These are phyloP conservation scores for Malassezia furfur DNA, from an alignment of 1,284 basidiomycete genomes.

Conservation along the genomic window DNA sequence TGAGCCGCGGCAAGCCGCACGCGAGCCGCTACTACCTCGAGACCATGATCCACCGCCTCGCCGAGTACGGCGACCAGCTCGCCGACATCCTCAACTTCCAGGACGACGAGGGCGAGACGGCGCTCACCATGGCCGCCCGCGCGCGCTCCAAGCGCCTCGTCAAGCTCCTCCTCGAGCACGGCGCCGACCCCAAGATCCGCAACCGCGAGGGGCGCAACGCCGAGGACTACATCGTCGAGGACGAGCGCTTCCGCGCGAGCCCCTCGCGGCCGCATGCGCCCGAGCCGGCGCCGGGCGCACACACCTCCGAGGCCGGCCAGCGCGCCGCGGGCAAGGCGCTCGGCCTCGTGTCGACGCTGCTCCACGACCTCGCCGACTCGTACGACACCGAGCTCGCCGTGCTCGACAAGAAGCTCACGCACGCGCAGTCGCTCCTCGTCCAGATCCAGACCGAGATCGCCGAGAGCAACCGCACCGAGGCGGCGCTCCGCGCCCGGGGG, in stretches of 20 bases:
- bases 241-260: slow-evolving; percentile 89
- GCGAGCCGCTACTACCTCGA: slow-evolving; percentile 99
- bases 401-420: slow-evolving; percentile 81
- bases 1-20: slow-evolving; percentile 94
- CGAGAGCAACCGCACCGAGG: slow-evolving; percentile 69
- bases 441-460: slow-evolving; percentile 86
- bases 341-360: slow-evolving; percentile 72
- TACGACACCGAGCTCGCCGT: slow-evolving; percentile 86
- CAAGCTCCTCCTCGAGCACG: slow-evolving; percentile 88
- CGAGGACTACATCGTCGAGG: slow-evolving; percentile 97
- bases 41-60: slow-evolving; percentile 74
- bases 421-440: slow-evolving; percentile 74
- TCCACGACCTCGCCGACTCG: slow-evolving; percentile 79
- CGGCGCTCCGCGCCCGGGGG: slow-evolving; percentile 56
- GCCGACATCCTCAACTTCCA: slow-evolving; percentile 99
- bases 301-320: slow-evolving; percentile 78
- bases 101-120: slow-evolving; percentile 97
- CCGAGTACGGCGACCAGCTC: slow-evolving; percentile 92
- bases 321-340: slow-evolving; percentile 65
- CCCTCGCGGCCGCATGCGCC: slow-evolving; percentile 50
- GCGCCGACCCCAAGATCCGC: slow-evolving; percentile 87
- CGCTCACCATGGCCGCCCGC: slow-evolving; percentile 88
- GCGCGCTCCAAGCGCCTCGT: slow-evolving; percentile 94
- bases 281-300: slow-evolving; percentile 51
- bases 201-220: slow-evolving; percentile 94